These are phyloP conservation scores for Adansonia madagascariensis DNA, from an alignment of 441 rosid genomes.

Conservation along the genomic window DNA sequence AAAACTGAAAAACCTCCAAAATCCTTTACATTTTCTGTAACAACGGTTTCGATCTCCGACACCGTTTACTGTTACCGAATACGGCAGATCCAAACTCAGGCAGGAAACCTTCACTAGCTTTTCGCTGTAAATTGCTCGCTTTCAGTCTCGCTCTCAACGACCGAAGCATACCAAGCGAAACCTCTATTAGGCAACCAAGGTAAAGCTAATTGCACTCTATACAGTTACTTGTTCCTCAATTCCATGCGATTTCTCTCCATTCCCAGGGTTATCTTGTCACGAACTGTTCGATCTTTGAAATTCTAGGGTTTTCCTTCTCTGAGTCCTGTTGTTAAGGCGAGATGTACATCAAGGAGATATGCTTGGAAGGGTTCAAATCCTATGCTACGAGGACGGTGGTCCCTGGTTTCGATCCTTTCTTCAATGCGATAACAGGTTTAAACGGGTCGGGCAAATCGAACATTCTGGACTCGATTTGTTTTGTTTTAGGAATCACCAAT, in stretches of 20 bases:
- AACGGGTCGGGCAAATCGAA: slow-evolving; percentile 99
- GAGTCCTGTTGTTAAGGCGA: background rate
- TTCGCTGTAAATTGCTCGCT: background rate
- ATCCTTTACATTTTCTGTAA: background rate
- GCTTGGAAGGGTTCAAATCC: slow-evolving; percentile 94
- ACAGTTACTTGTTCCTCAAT: background rate
- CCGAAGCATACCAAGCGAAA: background rate
- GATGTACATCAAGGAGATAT: slow-evolving; percentile 87
- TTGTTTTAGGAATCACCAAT: slow-evolving; percentile 93
- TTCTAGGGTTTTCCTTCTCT: slow-evolving; percentile 22
- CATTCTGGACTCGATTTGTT: slow-evolving; percentile 94
- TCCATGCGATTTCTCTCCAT: background rate
- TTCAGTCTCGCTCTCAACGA: background rate
- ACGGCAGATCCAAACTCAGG: slow-evolving; percentile 21
- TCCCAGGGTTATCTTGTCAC: background rate
- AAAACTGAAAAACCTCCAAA: background rate
- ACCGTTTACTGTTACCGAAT: slow-evolving; percentile 16
- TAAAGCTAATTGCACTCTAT: background rate
- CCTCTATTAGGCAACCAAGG: background rate
- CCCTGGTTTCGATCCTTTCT: slow-evolving; percentile 86
- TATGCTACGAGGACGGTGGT: slow-evolving; percentile 94
- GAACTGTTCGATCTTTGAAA: background rate
- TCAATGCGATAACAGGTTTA: slow-evolving; percentile 93
- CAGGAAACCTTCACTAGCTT: background rate
- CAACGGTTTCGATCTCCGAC: slow-evolving; percentile 7